A percentile compares a stretch with the other conserved stretches of the same genome.
phyloP scores from a whole-genome alignment of 2,329 filamentous ascomycete species.

The Incumbomyces lentus region DNA sequence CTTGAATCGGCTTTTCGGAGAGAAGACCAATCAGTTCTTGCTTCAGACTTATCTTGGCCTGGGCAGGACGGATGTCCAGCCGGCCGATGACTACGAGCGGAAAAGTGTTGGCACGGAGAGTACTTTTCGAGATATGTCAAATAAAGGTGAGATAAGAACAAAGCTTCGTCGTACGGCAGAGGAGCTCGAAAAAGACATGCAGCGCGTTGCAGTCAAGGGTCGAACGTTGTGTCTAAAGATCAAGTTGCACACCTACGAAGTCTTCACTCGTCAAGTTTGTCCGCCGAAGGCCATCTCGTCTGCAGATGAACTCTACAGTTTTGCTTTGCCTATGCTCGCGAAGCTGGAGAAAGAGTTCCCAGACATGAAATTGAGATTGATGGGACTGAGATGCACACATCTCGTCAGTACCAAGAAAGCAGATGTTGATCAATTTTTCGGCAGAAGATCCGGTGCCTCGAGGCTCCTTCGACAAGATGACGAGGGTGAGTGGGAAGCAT shows the following conservation, averaged over 20 bases:
- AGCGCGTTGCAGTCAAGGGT: conserved; percentile 70
- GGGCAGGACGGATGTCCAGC: conserved; percentile 73
- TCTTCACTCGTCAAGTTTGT: conserved; percentile 71
- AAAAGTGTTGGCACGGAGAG: conserved; percentile 92
- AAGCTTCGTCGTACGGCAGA: conserved; percentile 74
- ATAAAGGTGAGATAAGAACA: conserved; percentile 56
- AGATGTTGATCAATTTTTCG: conserved; percentile 70
- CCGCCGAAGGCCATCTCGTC: conserved; percentile 60
- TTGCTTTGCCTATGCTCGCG: conserved; percentile 67
- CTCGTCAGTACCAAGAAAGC: conserved; percentile 76
- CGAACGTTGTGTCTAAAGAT: conserved; percentile 86
- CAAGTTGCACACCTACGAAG: conserved; percentile 89
- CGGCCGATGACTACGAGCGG: conserved; percentile 77
- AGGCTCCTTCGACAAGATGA: conserved; percentile 29
- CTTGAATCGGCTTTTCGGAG: conserved; percentile 70
- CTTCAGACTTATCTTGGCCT: conserved; percentile 76
- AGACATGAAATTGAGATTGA: conserved; percentile 65
- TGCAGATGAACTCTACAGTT: conserved; percentile 75
- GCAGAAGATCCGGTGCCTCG: conserved; percentile 25
- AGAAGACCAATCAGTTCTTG: conserved; percentile 82
- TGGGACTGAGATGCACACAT: conserved; percentile 82
- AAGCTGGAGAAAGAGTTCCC: conserved; percentile 80
- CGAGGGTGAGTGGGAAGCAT: conserved; percentile 53
- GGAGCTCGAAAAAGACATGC: conserved; percentile 77
- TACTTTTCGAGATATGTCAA: conserved; percentile 73